These are phyloP conservation scores for Zopfia rhizophila DNA, from an alignment of 2,329 filamentous ascomycete genomes.

Conservation along the genomic window DNA sequence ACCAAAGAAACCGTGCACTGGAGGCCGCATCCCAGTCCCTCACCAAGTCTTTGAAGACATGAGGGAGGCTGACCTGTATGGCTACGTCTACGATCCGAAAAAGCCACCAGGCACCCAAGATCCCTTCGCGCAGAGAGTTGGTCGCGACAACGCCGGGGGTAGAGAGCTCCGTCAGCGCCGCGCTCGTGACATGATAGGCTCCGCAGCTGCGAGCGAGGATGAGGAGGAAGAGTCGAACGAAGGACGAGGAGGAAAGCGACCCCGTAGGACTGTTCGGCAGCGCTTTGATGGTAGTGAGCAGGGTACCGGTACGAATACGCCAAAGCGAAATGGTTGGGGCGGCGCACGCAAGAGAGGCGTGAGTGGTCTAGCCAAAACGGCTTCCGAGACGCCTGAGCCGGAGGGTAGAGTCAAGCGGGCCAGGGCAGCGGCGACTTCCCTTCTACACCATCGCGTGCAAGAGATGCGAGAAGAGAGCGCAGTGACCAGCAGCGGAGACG, in stretches of 20 bases:
- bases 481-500: slow-evolving; percentile 48
- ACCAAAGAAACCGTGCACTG: slow-evolving; percentile 63
- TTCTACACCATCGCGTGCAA: slow-evolving; percentile 56
- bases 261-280: slow-evolving; percentile 45
- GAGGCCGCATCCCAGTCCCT: slow-evolving; percentile 58
- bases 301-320: slow-evolving; percentile 40
- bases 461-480: slow-evolving; percentile 58
- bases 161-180: slow-evolving; percentile 59
- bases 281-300: slow-evolving; percentile 47
- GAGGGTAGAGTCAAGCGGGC: slow-evolving; percentile 44
- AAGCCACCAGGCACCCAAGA: slow-evolving; percentile 63
- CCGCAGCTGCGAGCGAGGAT: slow-evolving; percentile 50
- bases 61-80: slow-evolving; percentile 70
- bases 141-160: slow-evolving; percentile 56
- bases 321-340: slow-evolving; percentile 50
- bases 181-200: slow-evolving; percentile 51
- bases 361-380: slow-evolving; percentile 38
- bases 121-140: slow-evolving; percentile 64
- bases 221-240: slow-evolving; percentile 49
- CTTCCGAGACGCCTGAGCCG: slow-evolving; percentile 50
- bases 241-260: slow-evolving; percentile 41
- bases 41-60: slow-evolving; percentile 66
- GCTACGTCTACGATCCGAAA: slow-evolving; percentile 67
- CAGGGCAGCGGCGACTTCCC: slow-evolving; percentile 35
- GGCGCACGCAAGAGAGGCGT: slow-evolving; percentile 51